Evolutionary conservation across 306 rosid genomes (phyloP), one percentile per base, ranked within the genome.

Genomic region (Vicia villosa): DNA sequence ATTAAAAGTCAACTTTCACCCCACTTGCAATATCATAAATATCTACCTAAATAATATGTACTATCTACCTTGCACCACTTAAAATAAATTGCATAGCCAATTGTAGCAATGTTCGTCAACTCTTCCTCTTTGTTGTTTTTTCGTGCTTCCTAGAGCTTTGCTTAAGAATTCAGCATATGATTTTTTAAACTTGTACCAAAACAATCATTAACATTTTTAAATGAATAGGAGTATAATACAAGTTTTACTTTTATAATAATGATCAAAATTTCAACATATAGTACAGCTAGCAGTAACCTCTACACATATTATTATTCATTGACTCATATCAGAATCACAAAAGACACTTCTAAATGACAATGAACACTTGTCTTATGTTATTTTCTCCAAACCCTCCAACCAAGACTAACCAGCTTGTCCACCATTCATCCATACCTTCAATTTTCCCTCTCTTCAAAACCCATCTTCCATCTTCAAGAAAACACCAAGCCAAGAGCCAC

Each of bases 311-410:
- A 0, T 51, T 6, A 19, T 10, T 75, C 45, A 57, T 56, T 72
- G 72, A 72, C 5, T 54, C 30, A n/a, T 5, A 41, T 17, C 37
- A 65, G 51, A 66, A 67, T 21, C 32, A 49, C 17, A 32, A 41
- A 58, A 50, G 11, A 8, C 0, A 16, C 30, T 6, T 4, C 63
- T 26, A 13, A 43, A 59, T 61, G 52, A 85, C 65, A 57, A 51
- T 91, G 97, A 82, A 11, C 10, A 67, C 80, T 9, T 54, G 34
- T 62, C 30, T 70, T 15, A 5, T 42, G 73, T 72, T 74, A 26
- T 72, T 68, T 58, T 54, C 86, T 14, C 74, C 38, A 49, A 64
- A 34, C 38, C 38, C 38, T 17, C 65, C 58, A 0, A 47, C 64
- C 38, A 76, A 50, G 7, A 14, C 56, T 46, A 54, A 22, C 46